phyloP scores from a whole-genome alignment of 495 filamentous ascomycete genomes.

The Penicillium herquei region DNA sequence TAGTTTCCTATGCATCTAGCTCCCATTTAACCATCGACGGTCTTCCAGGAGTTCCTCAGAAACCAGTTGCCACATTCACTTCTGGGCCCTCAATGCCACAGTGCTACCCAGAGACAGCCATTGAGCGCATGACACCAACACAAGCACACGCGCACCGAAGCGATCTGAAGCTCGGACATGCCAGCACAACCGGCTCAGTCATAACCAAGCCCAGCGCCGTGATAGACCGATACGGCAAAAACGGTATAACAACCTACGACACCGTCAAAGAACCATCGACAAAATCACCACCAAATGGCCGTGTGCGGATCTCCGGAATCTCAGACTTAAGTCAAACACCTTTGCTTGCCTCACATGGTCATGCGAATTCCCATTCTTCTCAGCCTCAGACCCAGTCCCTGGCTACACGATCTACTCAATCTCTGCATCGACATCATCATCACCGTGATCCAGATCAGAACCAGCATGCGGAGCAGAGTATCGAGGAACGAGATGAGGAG shows the following conservation, averaged over 20 bases:
- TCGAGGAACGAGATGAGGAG: background rate
- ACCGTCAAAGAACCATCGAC: background rate
- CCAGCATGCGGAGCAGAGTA: background rate
- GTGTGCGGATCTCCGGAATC: background rate
- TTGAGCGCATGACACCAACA: background rate
- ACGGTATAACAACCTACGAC: conserved; percentile 8
- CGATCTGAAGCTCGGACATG: background rate
- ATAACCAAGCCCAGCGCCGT: background rate
- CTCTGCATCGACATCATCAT: background rate
- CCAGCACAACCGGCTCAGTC: background rate
- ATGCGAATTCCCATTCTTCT: too few species aligned
- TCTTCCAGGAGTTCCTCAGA: background rate
- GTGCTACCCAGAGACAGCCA: conserved; percentile 2
- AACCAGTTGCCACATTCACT: background rate
- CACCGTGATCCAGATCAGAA: background rate
- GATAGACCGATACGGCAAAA: background rate
- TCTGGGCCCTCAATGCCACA: conserved; percentile 1
- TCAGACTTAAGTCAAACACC: background rate
- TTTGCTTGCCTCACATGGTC: too few species aligned
- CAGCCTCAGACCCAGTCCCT: too few species aligned
- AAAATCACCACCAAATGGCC: background rate
- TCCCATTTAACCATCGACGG: background rate
- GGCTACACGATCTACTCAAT: too few species aligned
- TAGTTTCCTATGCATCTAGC: background rate
- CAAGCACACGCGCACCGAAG: background rate